phyloP scores from a whole-genome alignment of 371 early-diverging fungal species.

The Basidiobolus meristosporus region DNA sequence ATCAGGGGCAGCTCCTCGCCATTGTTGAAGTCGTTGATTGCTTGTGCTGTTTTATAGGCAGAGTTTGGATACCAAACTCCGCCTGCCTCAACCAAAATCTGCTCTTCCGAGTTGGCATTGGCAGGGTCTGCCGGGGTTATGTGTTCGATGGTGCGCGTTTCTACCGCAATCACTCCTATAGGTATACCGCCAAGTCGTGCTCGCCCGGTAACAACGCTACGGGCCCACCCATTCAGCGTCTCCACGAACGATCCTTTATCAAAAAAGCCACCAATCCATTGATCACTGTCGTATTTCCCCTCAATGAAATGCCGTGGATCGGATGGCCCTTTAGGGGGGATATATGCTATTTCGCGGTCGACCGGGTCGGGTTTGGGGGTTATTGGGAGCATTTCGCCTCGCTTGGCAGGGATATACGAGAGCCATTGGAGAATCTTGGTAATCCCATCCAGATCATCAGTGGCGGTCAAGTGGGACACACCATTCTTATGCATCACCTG shows the following conservation, averaged over 20 bases:
- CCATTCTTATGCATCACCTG: conserved; percentile 98
- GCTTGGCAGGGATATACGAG: conserved; percentile 63
- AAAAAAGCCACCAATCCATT: conserved; percentile 78
- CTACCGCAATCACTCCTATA: conserved; percentile 94
- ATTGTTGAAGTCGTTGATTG: conserved; percentile 94
- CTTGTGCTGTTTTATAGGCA: conserved; percentile 96
- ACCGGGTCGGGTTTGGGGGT: conserved; percentile 33
- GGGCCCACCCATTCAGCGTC: conserved; percentile 47
- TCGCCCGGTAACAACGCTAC: conserved; percentile 56
- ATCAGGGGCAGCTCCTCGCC: conserved; percentile 95
- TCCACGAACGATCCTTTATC: conserved; percentile 84
- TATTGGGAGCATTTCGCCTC: conserved; percentile 39
- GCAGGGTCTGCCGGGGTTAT: conserved; percentile 91
- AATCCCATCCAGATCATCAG: conserved; percentile 87
- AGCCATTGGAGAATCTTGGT: conserved; percentile 89
- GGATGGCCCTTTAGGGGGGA: conserved; percentile 64
- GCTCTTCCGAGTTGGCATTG: conserved; percentile 71
- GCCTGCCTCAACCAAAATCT: conserved; percentile 80
- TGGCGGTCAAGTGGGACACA: conserved; percentile 87
- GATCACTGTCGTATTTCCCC: conserved; percentile 38
- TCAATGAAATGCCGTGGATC: conserved; percentile 83
- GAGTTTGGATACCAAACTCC: conserved; percentile 98
- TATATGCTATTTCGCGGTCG: conserved; percentile 54
- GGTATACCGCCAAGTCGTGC: conserved; percentile 93
- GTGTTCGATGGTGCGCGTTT: conserved; percentile 79